Evolutionary conservation across 2,329 filamentous ascomycete species (phyloP).

Genomic region (Anthostomella pinea): DNA sequence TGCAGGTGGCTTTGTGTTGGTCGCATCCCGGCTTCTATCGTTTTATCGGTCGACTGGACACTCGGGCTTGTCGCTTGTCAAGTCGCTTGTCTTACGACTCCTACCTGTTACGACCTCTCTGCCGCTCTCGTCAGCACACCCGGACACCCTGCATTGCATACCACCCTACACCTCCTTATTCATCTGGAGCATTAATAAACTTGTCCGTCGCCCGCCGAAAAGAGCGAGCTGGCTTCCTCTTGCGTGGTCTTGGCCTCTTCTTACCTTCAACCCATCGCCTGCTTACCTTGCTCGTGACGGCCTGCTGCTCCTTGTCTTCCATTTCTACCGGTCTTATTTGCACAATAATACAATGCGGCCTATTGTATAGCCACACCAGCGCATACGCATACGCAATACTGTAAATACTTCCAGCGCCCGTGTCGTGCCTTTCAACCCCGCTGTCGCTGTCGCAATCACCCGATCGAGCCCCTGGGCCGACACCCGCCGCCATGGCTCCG

Average conservation of each 20-base stretch:
- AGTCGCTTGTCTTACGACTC: no score
- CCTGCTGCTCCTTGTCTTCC: conserved; percentile 2
- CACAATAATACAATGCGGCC: conserved; percentile 17
- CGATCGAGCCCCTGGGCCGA: no score
- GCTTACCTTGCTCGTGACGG: not conserved
- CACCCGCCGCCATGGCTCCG: conserved; percentile 47
- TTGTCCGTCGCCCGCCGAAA: conserved; percentile 15
- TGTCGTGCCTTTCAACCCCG: not conserved
- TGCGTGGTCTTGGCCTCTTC: conserved; percentile 2
- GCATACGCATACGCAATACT: conserved; percentile 6
- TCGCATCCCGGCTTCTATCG: no score
- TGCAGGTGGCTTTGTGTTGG: conserved; percentile 1
- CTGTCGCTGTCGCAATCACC: not conserved
- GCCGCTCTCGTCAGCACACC: not conserved
- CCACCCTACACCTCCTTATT: no score
- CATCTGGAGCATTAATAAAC: conserved; percentile 10
- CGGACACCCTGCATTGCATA: no score
- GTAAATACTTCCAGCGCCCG: not conserved
- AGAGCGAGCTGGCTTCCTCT: conserved; percentile 18
- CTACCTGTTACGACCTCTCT: no score
- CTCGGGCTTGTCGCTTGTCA: no score
- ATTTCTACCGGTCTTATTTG: conserved; percentile 5
- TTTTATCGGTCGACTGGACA: no score
- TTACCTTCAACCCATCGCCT: conserved; percentile 3
- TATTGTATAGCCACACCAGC: conserved; percentile 14